phyloP scores from a whole-genome alignment of 2,329 filamentous ascomycete species.

The Verticillium isaacii region DNA sequence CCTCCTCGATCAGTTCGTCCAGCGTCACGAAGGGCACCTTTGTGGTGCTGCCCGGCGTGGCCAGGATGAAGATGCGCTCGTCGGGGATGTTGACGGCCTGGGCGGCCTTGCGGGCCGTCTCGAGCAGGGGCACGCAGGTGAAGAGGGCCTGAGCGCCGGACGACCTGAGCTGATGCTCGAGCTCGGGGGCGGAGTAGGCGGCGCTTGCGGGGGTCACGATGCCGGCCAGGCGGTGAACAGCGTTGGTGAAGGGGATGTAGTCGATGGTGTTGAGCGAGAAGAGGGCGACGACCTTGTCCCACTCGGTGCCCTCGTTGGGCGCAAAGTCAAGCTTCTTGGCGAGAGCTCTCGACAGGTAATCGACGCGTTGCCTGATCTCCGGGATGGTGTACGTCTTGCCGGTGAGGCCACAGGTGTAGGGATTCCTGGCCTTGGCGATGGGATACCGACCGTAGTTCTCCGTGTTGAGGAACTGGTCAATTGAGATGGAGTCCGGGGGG shows the following conservation, averaged over 20 bases:
- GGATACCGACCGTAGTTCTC: conserved; percentile 65
- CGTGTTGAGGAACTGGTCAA: conserved; percentile 72
- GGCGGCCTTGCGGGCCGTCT: conserved; percentile 58
- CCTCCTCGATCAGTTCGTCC: conserved; percentile 60
- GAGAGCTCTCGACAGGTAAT: conserved; percentile 63
- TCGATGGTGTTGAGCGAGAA: conserved; percentile 83
- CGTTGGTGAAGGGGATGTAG: conserved; percentile 67
- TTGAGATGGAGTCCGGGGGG: conserved; percentile 67
- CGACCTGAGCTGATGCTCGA: conserved; percentile 67
- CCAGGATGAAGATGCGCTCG: conserved; percentile 62
- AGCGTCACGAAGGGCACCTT: conserved; percentile 57
- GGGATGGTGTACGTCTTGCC: conserved; percentile 60
- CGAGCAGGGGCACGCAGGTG: conserved; percentile 61
- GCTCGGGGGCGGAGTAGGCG: conserved; percentile 63
- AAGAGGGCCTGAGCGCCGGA: conserved; percentile 66
- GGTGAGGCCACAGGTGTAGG: conserved; percentile 73
- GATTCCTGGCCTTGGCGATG: conserved; percentile 57
- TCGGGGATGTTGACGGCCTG: conserved; percentile 55
- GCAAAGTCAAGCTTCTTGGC: conserved; percentile 67
- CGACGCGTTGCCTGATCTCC: conserved; percentile 62
- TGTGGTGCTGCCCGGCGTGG: conserved; percentile 54
- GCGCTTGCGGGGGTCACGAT: conserved; percentile 72
- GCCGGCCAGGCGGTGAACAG: conserved; percentile 69
- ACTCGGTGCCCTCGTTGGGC: conserved; percentile 67
- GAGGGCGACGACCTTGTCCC: conserved; percentile 73